These are phyloP conservation scores for Orbilia javanica DNA, from an alignment of 2,329 filamentous ascomycete genomes.

Conservation along the genomic window DNA sequence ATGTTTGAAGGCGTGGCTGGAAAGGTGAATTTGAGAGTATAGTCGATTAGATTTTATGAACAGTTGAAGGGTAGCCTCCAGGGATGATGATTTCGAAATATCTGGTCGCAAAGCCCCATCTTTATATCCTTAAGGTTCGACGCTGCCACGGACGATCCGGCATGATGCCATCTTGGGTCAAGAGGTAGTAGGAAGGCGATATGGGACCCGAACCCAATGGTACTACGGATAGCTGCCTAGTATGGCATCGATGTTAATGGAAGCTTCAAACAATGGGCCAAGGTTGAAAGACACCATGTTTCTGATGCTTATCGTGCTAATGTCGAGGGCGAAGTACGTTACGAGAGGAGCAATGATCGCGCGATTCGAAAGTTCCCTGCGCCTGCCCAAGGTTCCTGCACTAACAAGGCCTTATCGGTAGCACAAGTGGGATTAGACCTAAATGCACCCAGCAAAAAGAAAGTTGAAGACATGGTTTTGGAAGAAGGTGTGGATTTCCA, in stretches of 20 bases:
- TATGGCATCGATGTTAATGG: slow-evolving; percentile 50
- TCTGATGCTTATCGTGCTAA: slow-evolving; percentile 35
- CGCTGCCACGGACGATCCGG: no score
- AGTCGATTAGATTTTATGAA: background rate
- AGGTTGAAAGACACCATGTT: slow-evolving; percentile 24
- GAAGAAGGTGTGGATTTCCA: slow-evolving; percentile 29
- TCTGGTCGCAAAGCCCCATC: slow-evolving; percentile 1
- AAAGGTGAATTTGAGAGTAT: background rate
- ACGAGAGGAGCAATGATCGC: background rate
- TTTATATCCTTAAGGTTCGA: slow-evolving; percentile 35
- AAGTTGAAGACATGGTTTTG: slow-evolving; percentile 11
- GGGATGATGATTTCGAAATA: slow-evolving; percentile 21
- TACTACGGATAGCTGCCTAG: slow-evolving; percentile 52
- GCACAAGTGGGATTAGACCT: slow-evolving; percentile 19
- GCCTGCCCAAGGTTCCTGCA: slow-evolving; percentile 7
- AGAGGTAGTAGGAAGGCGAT: slow-evolving; percentile 14
- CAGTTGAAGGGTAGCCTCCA: slow-evolving; percentile 15
- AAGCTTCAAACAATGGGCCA: slow-evolving; percentile 48
- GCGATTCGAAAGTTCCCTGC: slow-evolving; percentile 12
- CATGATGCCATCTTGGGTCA: background rate
- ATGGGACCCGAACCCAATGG: slow-evolving; percentile 10
- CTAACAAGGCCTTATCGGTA: slow-evolving; percentile 26
- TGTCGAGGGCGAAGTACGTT: slow-evolving; percentile 6
- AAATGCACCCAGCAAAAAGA: slow-evolving; percentile 10
- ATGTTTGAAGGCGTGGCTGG: background rate